Evolutionary conservation across 2,329 filamentous ascomycete genomes (phyloP), one percentile per base, ranked within the genome.

Genomic region (Grosmannia huntii): DNA sequence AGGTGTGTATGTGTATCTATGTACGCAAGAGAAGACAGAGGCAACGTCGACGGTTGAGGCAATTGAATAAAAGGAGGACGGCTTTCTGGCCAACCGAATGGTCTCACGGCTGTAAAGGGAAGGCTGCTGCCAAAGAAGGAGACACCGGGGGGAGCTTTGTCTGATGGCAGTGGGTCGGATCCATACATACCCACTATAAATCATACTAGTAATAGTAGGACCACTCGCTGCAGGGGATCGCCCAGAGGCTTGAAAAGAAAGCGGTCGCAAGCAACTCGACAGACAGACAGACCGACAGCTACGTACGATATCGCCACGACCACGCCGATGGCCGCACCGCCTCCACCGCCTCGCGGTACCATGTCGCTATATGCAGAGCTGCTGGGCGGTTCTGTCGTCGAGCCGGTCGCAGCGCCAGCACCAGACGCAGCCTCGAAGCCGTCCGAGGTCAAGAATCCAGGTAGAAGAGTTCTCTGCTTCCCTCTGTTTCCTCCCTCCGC

Each of bases 311-410:
- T n/a, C n/a, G 14, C 52, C 33, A 10, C 14, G 36, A 48, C 41
- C 48, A 4, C 51, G 7, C 3, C 19, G 36, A 64, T 64, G 63
- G 61, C 63, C 4, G 61, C 61, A 19, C 71, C 71, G 25, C 71
- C 73, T 48, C 71, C 71, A 14, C 68, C 70, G 53, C 49, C 49
- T 4, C 71, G 75, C 59, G 73, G 75, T 59, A 78, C 78, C 59
- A 75, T 90, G 64, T 91, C 89, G 21, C 82, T 95, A 5, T 96
- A 96, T 69, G 90, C 89, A 57, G 89, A 95, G 69, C 80, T 95
- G 50, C 82, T 94, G 62, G 86, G 89, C 65, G 75, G 82, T 23
- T 72, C 76, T 33, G 28, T 70, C 62, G 62, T 72, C 84, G 65
- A 36, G 6, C 46, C 19, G 46, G 12, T 25, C 10, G 21, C 50